Base-by-base conservation (phyloP, 306 rosid species). In the Rosa rugosa region DNA sequence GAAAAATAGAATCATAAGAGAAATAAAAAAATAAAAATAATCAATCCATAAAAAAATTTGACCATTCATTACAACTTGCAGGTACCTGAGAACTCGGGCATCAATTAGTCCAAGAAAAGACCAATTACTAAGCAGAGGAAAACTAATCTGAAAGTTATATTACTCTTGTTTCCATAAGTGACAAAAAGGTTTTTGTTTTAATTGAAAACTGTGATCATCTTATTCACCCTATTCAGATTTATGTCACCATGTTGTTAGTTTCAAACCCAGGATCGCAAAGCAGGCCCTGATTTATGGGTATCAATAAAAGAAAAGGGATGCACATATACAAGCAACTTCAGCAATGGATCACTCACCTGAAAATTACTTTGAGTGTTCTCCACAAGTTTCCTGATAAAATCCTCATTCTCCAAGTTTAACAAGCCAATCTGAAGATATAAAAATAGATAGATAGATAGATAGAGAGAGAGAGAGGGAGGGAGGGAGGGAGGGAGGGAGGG, bases 371-470 rank as follows among this genome's bases (percentile, higher is more conserved):
- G 93, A 60, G 86, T 85, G 74, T 84, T 86, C 75, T 93, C 96
- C 83, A 95, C 91, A 25, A 93, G 69, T 77, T 88, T 86, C 86
- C 86, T 85, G 44, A 83, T 93, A 12, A 90, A 88, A 74, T 90
- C 94, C 80, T 93, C 99, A 75, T 82, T 85, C 83, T 93, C 99
- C 90, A 95, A 84, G 89, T 95, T 95, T 47, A 90, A 59, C 88
- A 93, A 82, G 68, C 99, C 98, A 81, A 95, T 89, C 99, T 95
- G 91, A 69, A 74, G 46, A 31, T 31, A 31, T 31, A 31, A 31
- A 31, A 31, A 31, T 31, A 31, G 36, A 31, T 31, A 31, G 3
- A 31, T 2, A 31, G 0, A 31, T 2, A 31, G 10, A 69, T 53
- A 78, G 47, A 72, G 56, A 50, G 27, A 75, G 67, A 80, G 67